phyloP scores from a whole-genome alignment of 106 monocot genomes.

The Dioscorea dumetorum region DNA sequence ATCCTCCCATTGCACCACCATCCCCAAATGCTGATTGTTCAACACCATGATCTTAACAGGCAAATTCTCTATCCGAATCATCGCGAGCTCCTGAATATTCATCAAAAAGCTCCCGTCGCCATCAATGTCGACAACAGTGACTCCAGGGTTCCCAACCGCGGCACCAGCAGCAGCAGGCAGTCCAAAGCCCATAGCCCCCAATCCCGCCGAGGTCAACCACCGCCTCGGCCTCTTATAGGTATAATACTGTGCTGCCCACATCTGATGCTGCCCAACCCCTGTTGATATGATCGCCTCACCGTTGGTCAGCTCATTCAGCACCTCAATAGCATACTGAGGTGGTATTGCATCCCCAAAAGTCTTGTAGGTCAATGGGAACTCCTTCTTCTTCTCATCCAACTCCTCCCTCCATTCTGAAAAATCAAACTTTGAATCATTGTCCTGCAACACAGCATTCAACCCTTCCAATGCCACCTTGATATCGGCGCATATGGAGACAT shows the following conservation, averaged over 20 bases:
- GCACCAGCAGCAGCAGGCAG: conserved; percentile 93
- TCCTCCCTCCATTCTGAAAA: conserved; percentile 70
- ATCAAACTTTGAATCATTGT: conserved; percentile 26
- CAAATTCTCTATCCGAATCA: conserved; percentile 69
- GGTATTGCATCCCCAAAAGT: conserved; percentile 60
- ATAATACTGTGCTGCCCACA: conserved; percentile 96
- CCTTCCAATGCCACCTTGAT: conserved; percentile 57
- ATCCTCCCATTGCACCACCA: conserved; percentile 96
- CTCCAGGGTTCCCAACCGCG: conserved; percentile 77
- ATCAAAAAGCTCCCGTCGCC: conserved; percentile 92
- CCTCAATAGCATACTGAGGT: conserved; percentile 78
- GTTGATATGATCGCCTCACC: conserved; percentile 81
- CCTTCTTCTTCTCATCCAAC: conserved; percentile 54
- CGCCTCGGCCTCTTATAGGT: conserved; percentile 51
- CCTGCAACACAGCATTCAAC: conserved; percentile 45
- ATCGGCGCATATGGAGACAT: conserved; percentile 76
- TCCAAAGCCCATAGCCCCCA: conserved; percentile 96
- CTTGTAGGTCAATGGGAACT: conserved; percentile 59
- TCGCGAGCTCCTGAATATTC: conserved; percentile 86
- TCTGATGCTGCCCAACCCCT: conserved; percentile 95
- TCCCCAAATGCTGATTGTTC: conserved; percentile 95
- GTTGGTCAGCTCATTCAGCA: conserved; percentile 69
- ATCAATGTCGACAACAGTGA: conserved; percentile 78
- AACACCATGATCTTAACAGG: conserved; percentile 75
- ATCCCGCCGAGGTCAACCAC: conserved; percentile 77